Percentiles rank a stretch among this genome's conserved stretches.
Evolutionary conservation across 768 basidiomycete species (phyloP).

Genomic region (Lactarius trivialis): DNA sequence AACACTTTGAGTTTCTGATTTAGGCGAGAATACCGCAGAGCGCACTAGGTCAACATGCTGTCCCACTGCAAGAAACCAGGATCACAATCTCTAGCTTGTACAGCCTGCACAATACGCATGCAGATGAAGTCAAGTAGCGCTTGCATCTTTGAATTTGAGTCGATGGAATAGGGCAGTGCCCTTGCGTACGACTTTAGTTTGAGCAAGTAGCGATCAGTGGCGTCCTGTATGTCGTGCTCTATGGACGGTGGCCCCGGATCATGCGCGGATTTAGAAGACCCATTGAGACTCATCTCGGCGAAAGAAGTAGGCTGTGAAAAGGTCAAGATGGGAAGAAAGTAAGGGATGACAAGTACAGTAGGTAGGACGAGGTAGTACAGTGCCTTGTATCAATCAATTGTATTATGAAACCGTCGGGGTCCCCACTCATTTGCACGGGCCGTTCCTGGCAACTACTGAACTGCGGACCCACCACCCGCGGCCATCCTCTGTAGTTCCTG

Average conservation of each 20-base stretch:
- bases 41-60: slow-evolving; percentile 65
- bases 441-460: slow-evolving; percentile 2
- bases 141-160: slow-evolving; percentile 70
- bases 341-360: not conserved
- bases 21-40: slow-evolving; percentile 23
- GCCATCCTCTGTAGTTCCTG: slow-evolving; percentile 69
- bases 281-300: slow-evolving; percentile 12
- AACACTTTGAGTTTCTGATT: slow-evolving; percentile 21
- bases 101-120: slow-evolving; percentile 59
- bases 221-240: slow-evolving; percentile 30
- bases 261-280: slow-evolving; percentile 26
- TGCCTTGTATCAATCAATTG: not conserved
- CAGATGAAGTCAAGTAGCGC: slow-evolving; percentile 68
- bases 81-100: slow-evolving; percentile 78
- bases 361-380: not conserved
- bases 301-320: slow-evolving; percentile 1
- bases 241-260: slow-evolving; percentile 29
- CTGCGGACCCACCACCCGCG: slow-evolving; percentile 13
- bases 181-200: slow-evolving; percentile 59
- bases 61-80: slow-evolving; percentile 78
- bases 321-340: not conserved
- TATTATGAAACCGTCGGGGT: slow-evolving; percentile 16
- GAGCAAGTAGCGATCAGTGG: slow-evolving; percentile 44
- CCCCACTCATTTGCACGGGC: not conserved
- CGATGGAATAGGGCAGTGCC: slow-evolving; percentile 70